Percentiles rank a stretch among this genome's conserved stretches.
Conservation (phyloP, 176 grass and related monocot genomes). For the Saccharum spontaneum region DNA sequence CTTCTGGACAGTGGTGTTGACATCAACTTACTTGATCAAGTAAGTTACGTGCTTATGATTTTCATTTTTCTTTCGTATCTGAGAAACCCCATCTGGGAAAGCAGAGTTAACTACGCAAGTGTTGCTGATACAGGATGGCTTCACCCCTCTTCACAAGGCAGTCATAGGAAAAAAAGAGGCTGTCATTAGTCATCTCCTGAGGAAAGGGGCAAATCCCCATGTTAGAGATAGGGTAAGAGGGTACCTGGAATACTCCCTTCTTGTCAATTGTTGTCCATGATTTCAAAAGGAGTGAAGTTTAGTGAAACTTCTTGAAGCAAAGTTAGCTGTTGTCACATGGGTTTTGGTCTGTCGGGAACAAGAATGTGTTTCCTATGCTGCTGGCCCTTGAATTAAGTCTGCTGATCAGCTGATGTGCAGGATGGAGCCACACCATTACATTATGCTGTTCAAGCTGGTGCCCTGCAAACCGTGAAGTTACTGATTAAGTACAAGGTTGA, state of each 20-base stretch:
- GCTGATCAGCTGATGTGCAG: conserved; percentile 22
- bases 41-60: conserved; percentile 22
- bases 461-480: conserved; percentile 83
- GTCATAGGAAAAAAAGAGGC: conserved; percentile 96
- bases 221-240: conserved; percentile 69
- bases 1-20: conserved; percentile 66
- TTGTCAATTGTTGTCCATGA: background rate
- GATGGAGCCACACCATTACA: conserved; percentile 83
- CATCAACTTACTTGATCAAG: conserved; percentile 71
- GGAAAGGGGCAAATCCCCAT: conserved; percentile 88
- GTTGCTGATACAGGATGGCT: conserved; percentile 69
- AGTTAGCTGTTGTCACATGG: background rate
- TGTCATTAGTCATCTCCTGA: conserved; percentile 85
- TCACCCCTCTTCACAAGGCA: conserved; percentile 75
- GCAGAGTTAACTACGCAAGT: background rate
- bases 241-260: conserved; percentile 26
- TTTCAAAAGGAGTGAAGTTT: background rate
- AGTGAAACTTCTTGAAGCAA: background rate
- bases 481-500: conserved; percentile 86
- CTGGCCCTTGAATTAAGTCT: conserved; percentile 15
- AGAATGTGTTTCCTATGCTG: background rate
- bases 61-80: background rate
- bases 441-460: conserved; percentile 91
- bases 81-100: background rate
- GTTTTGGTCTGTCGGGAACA: background rate